Conservation (phyloP, 2,329 filamentous ascomycete genomes). For the Gyromitra esculenta region DNA sequence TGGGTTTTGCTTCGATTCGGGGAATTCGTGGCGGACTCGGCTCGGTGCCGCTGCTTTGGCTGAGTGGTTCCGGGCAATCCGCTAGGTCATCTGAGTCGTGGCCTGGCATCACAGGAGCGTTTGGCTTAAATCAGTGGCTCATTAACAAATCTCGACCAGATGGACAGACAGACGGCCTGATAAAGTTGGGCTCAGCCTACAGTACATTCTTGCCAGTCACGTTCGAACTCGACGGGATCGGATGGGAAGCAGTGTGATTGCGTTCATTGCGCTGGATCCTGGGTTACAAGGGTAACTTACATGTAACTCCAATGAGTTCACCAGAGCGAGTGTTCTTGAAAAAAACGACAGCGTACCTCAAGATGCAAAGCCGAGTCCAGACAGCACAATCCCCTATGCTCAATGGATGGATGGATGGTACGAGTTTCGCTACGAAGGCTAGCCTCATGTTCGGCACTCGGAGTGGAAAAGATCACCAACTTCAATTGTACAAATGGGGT, state of each 20-base stretch:
- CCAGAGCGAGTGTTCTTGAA: background rate
- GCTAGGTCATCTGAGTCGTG: constrained; percentile 47
- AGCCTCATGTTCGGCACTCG: background rate
- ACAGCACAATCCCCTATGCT: constrained; percentile 14
- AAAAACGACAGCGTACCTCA: constrained; percentile 14
- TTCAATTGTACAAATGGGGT: background rate
- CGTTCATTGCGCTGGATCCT: constrained; percentile 26
- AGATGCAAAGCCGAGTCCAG: constrained; percentile 2
- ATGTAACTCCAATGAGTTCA: constrained; percentile 25
- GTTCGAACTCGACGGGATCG: constrained; percentile 16
- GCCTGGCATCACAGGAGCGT: constrained; percentile 48
- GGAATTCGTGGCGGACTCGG: constrained; percentile 40
- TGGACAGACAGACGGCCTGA: constrained; percentile 10
- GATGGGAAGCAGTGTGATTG: constrained; percentile 28
- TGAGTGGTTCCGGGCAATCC: constrained; percentile 44
- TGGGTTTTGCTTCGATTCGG: constrained; percentile 21
- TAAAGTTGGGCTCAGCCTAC: constrained; percentile 32
- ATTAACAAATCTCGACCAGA: constrained; percentile 37
- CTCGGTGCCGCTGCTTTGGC: constrained; percentile 38
- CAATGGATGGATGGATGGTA: constrained; percentile 2
- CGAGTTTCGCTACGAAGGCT: background rate
- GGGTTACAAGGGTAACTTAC: constrained; percentile 22
- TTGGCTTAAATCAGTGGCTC: constrained; percentile 48
- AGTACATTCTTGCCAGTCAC: constrained; percentile 37
- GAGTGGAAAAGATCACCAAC: background rate